A percentile compares a stretch with the other conserved stretches of the same genome.
These are phyloP conservation scores for Ceratocystis cacaofunesta DNA, from an alignment of 2,329 filamentous ascomycete genomes.

Conservation along the genomic window DNA sequence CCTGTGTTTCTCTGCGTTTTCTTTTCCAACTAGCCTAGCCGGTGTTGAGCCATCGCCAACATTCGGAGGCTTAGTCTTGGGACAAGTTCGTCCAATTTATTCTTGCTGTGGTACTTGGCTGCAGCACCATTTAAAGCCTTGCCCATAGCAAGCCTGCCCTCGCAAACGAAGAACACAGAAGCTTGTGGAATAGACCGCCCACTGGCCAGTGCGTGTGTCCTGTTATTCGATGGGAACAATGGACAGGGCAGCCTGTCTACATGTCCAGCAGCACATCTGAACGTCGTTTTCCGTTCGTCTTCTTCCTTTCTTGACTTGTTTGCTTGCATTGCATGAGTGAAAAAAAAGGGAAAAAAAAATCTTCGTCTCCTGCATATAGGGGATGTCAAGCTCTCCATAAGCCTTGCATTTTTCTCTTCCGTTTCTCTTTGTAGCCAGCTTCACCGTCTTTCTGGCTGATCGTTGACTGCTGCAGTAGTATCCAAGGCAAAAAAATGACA, in stretches of 20 bases:
- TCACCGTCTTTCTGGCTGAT: not conserved
- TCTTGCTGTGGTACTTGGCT: not conserved
- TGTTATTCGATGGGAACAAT: not conserved
- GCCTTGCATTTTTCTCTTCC: not conserved
- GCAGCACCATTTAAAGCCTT: constrained; percentile 1
- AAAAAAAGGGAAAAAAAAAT: not conserved
- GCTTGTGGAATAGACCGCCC: not conserved
- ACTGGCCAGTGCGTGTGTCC: not conserved
- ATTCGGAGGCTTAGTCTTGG: not conserved
- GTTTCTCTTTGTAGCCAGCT: not conserved
- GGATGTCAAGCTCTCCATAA: not conserved
- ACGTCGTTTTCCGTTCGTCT: not conserved
- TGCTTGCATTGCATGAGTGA: not conserved
- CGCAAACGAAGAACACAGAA: too few relatives aligned
- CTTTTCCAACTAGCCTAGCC: too few relatives aligned
- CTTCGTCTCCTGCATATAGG: not conserved
- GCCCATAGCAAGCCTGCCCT: not conserved
- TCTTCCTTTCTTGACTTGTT: not conserved
- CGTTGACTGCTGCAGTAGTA: not conserved
- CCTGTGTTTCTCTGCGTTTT: not conserved
- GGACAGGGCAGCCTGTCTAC: not conserved
- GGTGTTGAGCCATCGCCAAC: not conserved
- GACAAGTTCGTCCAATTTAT: not conserved
- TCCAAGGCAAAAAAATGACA: not conserved
- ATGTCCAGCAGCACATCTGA: not conserved